Evolutionary conservation across 352 stramenopile species (phyloP), one percentile per base, ranked within the genome.

Genomic region (Blastocystis sp.): DNA sequence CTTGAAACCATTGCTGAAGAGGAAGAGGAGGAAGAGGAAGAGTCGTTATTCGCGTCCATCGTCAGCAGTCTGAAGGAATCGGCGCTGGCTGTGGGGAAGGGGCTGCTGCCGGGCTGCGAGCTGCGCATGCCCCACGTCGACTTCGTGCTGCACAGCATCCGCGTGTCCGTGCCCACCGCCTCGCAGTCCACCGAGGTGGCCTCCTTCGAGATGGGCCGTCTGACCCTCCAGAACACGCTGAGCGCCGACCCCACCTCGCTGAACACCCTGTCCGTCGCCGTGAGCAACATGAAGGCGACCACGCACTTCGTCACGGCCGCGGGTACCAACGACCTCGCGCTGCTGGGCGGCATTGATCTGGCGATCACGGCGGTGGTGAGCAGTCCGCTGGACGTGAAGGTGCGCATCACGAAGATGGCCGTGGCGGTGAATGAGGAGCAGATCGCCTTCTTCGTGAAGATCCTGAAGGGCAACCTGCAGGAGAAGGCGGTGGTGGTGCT

Each of bases 321-420:
- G 41, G 61, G 34, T 17, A 52, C 66, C 0, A 45, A 28, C 59
- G 40, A 67, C 10, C 38, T 67, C 0, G 74, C 74, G 38, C 28
- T 84, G 21, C 48, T 84, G 19, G 74, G 74, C n/a, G 74, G 74
- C 40, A 84, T 84, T n/a, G 52, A 84, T 9, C 40, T 84, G 14
- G 45, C 48, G 19, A 59, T 84, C 14, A 41, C 14, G 40, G 60
- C 52, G 41, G 53, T 69, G 7, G 56, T 84, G 10, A 21, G 21
- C 9, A 60, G 28, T 60, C 11, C 40, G 23, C n/a, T 69, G 19
- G 74, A 67, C 34, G 56, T 84, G 56, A 84, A 70, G 23, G 74
- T 56, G 1, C 74, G 56, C 23, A 62, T 84, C n/a, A 84, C 74
- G 2, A 84, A 84, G 74, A 62, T 84, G 74, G 74, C 74, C 19